Percentiles rank a stretch among this genome's conserved stretches.
Evolutionary conservation across 352 stramenopile genomes (phyloP).

Genomic region (Thraustochytrium striatum): DNA sequence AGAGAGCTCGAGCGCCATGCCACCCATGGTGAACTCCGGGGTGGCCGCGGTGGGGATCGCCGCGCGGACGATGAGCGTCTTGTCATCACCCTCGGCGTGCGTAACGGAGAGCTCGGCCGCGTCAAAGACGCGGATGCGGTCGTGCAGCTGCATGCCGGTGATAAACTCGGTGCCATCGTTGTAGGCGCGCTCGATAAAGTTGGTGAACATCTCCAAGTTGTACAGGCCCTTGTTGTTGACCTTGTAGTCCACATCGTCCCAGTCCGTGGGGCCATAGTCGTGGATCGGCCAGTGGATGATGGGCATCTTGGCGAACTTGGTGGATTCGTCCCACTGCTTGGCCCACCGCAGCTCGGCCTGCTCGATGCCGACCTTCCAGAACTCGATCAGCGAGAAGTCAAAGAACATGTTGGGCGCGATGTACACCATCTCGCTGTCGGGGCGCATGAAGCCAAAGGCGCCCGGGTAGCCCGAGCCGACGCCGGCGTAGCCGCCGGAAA

Average conservation of each 20-base stretch:
- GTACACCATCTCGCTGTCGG: neutral
- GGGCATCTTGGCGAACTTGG: constrained; percentile 15
- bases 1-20: constrained; percentile 9
- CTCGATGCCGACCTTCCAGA: neutral
- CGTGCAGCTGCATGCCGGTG: constrained; percentile 32
- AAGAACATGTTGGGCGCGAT: constrained; percentile 44
- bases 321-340: neutral
- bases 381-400: constrained; percentile 45
- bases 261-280: constrained; percentile 4
- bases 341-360: constrained; percentile 11
- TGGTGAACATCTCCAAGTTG: neutral
- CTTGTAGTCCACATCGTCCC: constrained; percentile 1
- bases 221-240: constrained; percentile 9
- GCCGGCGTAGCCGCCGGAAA: neutral
- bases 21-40: neutral
- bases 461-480: constrained; percentile 5
- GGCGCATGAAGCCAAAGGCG: constrained; percentile 26
- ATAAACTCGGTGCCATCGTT: constrained; percentile 29
- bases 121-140: constrained; percentile 45
- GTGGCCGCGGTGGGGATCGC: neutral
- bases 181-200: neutral
- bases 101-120: neutral
- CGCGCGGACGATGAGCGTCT: neutral
- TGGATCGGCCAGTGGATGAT: constrained; percentile 28
- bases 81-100: neutral